Percentiles rank a stretch among this genome's conserved stretches.
Evolutionary conservation across 169 alveolate species (phyloP).

Genomic region (Eimeria necatrix): DNA sequence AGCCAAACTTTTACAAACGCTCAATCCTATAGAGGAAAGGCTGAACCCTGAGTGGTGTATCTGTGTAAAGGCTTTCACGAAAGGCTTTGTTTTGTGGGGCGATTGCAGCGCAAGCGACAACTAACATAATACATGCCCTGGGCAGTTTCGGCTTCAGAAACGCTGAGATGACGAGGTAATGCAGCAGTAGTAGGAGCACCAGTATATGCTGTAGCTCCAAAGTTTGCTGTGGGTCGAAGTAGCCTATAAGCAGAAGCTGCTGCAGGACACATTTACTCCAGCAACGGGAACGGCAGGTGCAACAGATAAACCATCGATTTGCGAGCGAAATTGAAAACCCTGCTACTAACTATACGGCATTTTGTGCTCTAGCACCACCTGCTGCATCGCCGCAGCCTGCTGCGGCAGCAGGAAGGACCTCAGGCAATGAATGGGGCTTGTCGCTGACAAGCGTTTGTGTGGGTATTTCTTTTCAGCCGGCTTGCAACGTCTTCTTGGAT

Average conservation of each 20-base stretch:
- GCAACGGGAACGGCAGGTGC: background rate
- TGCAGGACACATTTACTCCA: background rate
- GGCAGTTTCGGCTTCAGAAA: slow-evolving; percentile 39
- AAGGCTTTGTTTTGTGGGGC: background rate
- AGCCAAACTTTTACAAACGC: background rate
- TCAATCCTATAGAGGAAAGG: background rate
- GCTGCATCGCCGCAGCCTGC: background rate
- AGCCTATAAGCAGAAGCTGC: background rate
- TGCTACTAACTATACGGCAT: background rate
- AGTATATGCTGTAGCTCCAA: background rate
- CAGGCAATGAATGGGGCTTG: background rate
- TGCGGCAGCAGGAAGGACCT: background rate
- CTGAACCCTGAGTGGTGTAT: background rate
- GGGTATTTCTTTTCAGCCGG: background rate
- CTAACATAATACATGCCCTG: slow-evolving; percentile 15
- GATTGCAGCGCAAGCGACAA: slow-evolving; percentile 42
- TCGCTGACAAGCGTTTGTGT: background rate
- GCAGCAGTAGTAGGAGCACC: slow-evolving; percentile 11
- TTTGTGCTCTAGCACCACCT: background rate
- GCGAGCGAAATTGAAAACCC: background rate
- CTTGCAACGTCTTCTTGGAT: slow-evolving; percentile 18
- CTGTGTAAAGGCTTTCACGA: background rate
- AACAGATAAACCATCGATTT: background rate
- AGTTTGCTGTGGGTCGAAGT: too few relatives aligned
- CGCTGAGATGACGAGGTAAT: background rate